Conservation (phyloP, 164 flowering plant species). For the Taxillus chinensis region DNA sequence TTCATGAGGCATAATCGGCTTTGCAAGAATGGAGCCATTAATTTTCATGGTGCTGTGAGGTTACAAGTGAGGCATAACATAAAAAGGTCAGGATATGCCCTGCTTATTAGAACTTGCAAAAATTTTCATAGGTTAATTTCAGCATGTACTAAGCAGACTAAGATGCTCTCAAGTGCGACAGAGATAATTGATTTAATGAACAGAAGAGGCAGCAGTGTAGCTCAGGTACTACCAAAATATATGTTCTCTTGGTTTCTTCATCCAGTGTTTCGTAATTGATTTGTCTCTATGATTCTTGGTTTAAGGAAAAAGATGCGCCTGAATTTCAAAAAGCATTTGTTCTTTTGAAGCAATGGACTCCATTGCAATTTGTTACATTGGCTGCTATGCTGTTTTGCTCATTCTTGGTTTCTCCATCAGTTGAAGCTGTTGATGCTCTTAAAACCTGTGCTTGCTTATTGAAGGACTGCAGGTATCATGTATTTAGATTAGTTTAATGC, state of each 20-base stretch:
- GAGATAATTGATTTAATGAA: conserved; percentile 8
- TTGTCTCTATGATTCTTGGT: not conserved
- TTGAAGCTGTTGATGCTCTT: conserved; percentile 70
- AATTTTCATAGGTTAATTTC: conserved; percentile 7
- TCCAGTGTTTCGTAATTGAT: not conserved
- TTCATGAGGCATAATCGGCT: conserved; percentile 11
- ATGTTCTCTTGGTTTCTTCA: not conserved
- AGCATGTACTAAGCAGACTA: conserved; percentile 7
- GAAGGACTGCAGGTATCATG: conserved; percentile 71
- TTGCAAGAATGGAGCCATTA: conserved; percentile 7
- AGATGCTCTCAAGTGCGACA: conserved; percentile 7
- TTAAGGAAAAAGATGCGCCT: conserved; percentile 18
- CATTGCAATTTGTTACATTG: conserved; percentile 20
- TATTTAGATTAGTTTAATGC: not conserved
- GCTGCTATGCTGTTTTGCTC: conserved; percentile 37
- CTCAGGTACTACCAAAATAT: conserved; percentile 22
- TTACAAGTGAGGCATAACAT: conserved; percentile 13
- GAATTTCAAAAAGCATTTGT: conserved; percentile 6
- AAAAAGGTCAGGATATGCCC: conserved; percentile 15
- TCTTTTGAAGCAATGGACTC: conserved; percentile 29
- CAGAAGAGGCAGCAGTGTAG: conserved; percentile 3
- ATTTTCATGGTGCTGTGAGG: conserved; percentile 10
- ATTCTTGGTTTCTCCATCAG: conserved; percentile 44
- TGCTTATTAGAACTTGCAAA: conserved; percentile 7
- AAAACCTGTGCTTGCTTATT: conserved; percentile 76